These are phyloP conservation scores for Incumbomyces lentus DNA, from an alignment of 2,329 filamentous ascomycete genomes.

Conservation along the genomic window DNA sequence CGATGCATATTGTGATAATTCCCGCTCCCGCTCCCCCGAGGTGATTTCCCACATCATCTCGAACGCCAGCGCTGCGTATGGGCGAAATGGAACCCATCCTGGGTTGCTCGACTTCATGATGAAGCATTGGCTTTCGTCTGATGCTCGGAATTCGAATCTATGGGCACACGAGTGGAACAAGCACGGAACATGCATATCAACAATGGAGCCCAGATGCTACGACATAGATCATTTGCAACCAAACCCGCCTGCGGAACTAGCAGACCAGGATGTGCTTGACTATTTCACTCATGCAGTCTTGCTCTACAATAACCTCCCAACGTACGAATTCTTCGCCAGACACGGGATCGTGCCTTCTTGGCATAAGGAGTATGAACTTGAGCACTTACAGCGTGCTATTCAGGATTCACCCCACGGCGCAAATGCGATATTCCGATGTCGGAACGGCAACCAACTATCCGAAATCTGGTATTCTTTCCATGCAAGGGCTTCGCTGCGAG, in stretches of 20 bases:
- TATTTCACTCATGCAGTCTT: conserved; percentile 58
- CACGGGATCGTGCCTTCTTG: conserved; percentile 49
- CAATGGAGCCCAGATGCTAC: conserved; percentile 59
- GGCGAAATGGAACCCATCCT: conserved; percentile 9
- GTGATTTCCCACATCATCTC: conserved; percentile 47
- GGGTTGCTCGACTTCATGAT: conserved; percentile 57
- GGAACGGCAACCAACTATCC: conserved; percentile 36
- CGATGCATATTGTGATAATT: conserved; percentile 53
- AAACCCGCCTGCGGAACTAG: not conserved
- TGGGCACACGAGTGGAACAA: conserved; percentile 70
- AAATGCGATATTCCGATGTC: conserved; percentile 51
- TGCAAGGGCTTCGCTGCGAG: conserved; percentile 36
- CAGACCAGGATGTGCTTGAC: conserved; percentile 50
- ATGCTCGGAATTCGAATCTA: conserved; percentile 52
- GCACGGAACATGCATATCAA: conserved; percentile 59
- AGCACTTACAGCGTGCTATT: conserved; percentile 51
- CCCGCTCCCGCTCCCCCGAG: conserved; percentile 43
- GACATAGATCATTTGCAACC: conserved; percentile 36
- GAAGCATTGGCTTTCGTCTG: conserved; percentile 60
- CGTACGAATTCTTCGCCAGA: conserved; percentile 51
- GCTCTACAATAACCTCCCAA: conserved; percentile 56
- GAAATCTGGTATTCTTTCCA: conserved; percentile 58
- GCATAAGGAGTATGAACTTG: conserved; percentile 47
- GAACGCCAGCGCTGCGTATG: not conserved
- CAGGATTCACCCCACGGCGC: conserved; percentile 43